Conservation (phyloP, 495 filamentous ascomycete species). For the Friedmanniomyces endolithicus region DNA sequence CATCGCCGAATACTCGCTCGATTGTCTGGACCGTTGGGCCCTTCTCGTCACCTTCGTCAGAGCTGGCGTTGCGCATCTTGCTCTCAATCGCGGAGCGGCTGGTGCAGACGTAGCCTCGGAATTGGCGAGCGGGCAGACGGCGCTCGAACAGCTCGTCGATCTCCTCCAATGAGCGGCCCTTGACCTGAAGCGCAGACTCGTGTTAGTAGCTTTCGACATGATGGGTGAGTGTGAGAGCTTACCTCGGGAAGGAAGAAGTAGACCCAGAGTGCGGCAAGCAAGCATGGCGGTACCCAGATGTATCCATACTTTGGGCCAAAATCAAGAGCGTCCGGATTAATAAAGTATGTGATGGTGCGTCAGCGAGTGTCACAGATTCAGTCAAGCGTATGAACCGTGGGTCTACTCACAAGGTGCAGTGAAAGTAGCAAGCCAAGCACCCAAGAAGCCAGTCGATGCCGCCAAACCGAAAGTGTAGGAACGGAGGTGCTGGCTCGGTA, state of each 20-base stretch:
- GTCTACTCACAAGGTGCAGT: constrained; percentile 1
- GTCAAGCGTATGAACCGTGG: not conserved
- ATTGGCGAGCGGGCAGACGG: constrained; percentile 35
- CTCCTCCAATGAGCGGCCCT: constrained; percentile 5
- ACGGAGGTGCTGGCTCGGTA: constrained; percentile 43
- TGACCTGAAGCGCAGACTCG: not conserved
- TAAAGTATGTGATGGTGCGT: constrained; percentile 36
- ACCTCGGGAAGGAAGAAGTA: constrained; percentile 19
- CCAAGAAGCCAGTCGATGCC: constrained; percentile 33
- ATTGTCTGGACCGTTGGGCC: constrained; percentile 3
- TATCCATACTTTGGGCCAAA: constrained; percentile 48
- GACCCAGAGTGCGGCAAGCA: constrained; percentile 35
- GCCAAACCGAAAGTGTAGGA: constrained; percentile 42
- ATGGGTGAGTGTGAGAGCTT: not conserved
- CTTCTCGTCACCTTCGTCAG: not conserved
- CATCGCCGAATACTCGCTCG: constrained; percentile 8
- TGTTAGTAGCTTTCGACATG: too few relatives aligned
- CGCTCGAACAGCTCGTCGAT: constrained; percentile 23
- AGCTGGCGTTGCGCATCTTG: not conserved
- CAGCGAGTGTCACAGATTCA: not conserved
- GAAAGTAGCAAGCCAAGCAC: constrained; percentile 41
- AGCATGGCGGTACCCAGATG: constrained; percentile 37
- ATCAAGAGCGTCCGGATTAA: constrained; percentile 42
- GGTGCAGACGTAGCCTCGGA: constrained; percentile 36
- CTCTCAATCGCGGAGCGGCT: constrained; percentile 17